Evolutionary conservation across 306 rosid genomes (phyloP), one percentile per base, ranked within the genome.

Genomic region (Luffa acutangula): DNA sequence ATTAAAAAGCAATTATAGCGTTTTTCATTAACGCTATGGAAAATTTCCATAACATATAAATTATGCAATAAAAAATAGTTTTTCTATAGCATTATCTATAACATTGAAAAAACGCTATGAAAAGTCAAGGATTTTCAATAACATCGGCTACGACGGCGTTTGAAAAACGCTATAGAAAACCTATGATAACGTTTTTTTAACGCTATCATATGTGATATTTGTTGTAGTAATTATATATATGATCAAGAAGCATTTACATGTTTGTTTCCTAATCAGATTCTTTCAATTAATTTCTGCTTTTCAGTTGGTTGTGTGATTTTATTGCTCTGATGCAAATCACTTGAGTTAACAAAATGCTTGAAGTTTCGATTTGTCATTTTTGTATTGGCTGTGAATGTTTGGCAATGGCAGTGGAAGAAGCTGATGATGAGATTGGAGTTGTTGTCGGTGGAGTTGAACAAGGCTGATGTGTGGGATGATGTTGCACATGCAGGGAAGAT

Each of bases 171-270:
- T 25, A 25, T 25, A 25, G 31, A 25, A 25, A 25, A 25, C 31
- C 31, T 25, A 25, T 25, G 31, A 25, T 25, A 25, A 0, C 31
- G 31, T 25, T 25, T 25, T 25, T 25, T 25, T 25, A 25, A 25
- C 31, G 31, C 31, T 25, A 25, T 25, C 31, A 25, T 25, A 25
- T 25, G 31, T 25, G 31, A 25, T 25, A 25, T 25, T 25, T 25
- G 31, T 25, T 25, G 31, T 25, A 25, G 31, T 25, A 25, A 25
- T 25, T 25, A 25, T 25, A 25, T 25, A 87, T 79, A 58, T 93
- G 12, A 91, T 93, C 80, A 95, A 95, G 90, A 96, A 90, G 75
- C 91, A 97, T 15, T 86, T 90, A 64, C 89, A 91, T 96, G 99
- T 91, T 67, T 13, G 5, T 70, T 21, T 10, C 17, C 56, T 7